These are phyloP conservation scores for Talinum fruticosum DNA, from an alignment of 148 eudicot genomes.

Conservation along the genomic window DNA sequence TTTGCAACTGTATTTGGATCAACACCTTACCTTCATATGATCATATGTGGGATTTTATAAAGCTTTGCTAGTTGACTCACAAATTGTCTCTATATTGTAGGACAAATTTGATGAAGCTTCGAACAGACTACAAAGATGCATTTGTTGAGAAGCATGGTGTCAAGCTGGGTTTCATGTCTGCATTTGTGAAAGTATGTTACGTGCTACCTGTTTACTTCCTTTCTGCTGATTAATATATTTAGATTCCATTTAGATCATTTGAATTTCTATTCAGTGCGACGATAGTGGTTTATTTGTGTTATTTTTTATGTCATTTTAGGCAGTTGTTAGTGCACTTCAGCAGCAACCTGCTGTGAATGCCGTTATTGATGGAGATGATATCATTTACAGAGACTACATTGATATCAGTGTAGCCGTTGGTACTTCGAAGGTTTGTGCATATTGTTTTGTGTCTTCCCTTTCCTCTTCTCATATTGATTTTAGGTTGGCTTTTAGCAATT, in stretches of 20 bases:
- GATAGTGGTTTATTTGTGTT: neutral
- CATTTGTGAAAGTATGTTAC: conserved; percentile 74
- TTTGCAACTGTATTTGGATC: neutral
- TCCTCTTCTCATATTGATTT: neutral
- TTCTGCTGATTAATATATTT: neutral
- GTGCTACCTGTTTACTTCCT: neutral
- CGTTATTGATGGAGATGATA: conserved; percentile 96
- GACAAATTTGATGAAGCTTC: conserved; percentile 97
- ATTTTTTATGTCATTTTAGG: conserved; percentile 34
- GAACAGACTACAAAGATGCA: conserved; percentile 93
- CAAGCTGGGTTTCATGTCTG: conserved; percentile 94
- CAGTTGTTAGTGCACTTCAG: conserved; percentile 86
- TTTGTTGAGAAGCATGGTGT: conserved; percentile 97
- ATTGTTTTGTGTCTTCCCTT: neutral
- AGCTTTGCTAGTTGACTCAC: neutral
- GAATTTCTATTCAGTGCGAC: neutral
- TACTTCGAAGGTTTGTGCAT: conserved; percentile 68
- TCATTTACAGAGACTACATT: conserved; percentile 83
- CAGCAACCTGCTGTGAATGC: conserved; percentile 85
- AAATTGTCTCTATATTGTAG: conserved; percentile 40
- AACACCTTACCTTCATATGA: too few relatives aligned
- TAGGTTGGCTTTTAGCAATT: neutral
- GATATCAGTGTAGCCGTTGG: conserved; percentile 99
- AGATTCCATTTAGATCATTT: neutral
- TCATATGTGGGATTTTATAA: neutral